Percentiles rank a stretch among this genome's conserved stretches.
Conservation (phyloP, 2,329 filamentous ascomycete genomes). For the Exophiala bonariae region DNA sequence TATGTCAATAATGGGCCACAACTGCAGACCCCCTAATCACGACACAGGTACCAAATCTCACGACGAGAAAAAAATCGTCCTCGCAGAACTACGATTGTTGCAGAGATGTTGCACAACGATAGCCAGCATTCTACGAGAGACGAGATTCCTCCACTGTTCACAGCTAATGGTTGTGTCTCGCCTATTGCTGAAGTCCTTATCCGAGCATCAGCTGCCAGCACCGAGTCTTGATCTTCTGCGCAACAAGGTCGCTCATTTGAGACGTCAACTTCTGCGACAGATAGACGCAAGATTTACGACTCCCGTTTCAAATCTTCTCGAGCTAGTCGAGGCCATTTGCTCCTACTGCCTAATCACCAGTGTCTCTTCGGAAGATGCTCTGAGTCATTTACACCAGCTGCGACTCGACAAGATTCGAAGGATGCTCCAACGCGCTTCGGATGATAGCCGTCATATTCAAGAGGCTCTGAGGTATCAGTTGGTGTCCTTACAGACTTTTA, state of each 20-base stretch:
- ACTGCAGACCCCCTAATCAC: conserved; percentile 63
- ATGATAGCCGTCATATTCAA: conserved; percentile 53
- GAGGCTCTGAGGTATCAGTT: conserved; percentile 72
- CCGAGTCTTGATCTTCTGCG: conserved; percentile 63
- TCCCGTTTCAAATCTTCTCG: conserved; percentile 43
- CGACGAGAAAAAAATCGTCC: conserved; percentile 11
- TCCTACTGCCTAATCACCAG: conserved; percentile 81
- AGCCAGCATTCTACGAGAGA: conserved; percentile 52
- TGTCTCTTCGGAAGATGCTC: conserved; percentile 74
- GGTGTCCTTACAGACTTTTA: conserved; percentile 73
- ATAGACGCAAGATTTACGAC: conserved; percentile 57
- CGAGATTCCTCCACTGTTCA: conserved; percentile 51
- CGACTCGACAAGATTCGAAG: conserved; percentile 67
- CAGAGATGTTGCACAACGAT: conserved; percentile 56
- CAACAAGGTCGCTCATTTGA: conserved; percentile 62
- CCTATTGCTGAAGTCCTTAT: conserved; percentile 72
- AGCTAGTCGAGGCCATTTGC: conserved; percentile 70
- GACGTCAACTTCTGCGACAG: conserved; percentile 64
- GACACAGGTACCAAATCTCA: conserved; percentile 3
- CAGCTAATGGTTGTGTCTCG: conserved; percentile 74
- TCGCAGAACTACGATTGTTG: conserved; percentile 58
- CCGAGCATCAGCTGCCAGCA: conserved; percentile 48
- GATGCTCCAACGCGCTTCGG: conserved; percentile 55
- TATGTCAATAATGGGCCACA: conserved; percentile 70
- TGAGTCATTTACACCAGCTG: conserved; percentile 75